Conservation (phyloP, 2,329 filamentous ascomycete genomes). For the Ceratocystis huliohia region DNA sequence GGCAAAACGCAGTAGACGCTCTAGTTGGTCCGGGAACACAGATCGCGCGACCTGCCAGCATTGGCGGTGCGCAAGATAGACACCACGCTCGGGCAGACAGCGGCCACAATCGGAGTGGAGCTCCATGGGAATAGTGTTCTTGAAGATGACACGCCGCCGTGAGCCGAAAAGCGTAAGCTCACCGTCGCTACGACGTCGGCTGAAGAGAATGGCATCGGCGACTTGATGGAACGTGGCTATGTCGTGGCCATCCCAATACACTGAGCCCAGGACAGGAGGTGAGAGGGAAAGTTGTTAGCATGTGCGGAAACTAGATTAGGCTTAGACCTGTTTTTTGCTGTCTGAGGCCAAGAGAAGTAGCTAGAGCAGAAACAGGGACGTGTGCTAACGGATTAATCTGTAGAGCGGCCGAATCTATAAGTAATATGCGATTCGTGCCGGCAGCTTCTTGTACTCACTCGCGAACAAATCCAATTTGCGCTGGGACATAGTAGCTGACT, state of each 20-base stretch:
- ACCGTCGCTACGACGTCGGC: slow-evolving; percentile 18
- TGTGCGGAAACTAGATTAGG: no score
- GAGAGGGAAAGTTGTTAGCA: not conserved
- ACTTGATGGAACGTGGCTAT: slow-evolving; percentile 19
- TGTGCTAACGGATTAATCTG: no score
- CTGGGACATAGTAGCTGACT: slow-evolving; percentile 7
- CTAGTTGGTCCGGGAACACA: slow-evolving; percentile 12
- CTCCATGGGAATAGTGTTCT: slow-evolving; percentile 19
- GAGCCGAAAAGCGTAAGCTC: slow-evolving; percentile 14
- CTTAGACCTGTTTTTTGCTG: no score
- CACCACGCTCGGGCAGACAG: slow-evolving; percentile 14
- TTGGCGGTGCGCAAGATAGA: slow-evolving; percentile 18
- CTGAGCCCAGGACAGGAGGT: not conserved
- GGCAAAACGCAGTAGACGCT: slow-evolving; percentile 17
- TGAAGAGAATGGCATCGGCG: slow-evolving; percentile 9
- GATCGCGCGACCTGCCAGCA: slow-evolving; percentile 17
- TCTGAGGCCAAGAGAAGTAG: no score
- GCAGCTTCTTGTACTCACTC: not conserved
- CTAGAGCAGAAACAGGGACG: no score
- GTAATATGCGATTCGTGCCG: not conserved
- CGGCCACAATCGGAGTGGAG: slow-evolving; percentile 18
- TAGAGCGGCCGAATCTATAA: no score
- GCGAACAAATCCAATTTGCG: slow-evolving; percentile 12
- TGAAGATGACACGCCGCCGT: slow-evolving; percentile 19
- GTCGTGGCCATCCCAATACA: slow-evolving; percentile 19